phyloP scores from a whole-genome alignment of 2,329 filamentous ascomycete species.

The Fusarium sulawesiense region DNA sequence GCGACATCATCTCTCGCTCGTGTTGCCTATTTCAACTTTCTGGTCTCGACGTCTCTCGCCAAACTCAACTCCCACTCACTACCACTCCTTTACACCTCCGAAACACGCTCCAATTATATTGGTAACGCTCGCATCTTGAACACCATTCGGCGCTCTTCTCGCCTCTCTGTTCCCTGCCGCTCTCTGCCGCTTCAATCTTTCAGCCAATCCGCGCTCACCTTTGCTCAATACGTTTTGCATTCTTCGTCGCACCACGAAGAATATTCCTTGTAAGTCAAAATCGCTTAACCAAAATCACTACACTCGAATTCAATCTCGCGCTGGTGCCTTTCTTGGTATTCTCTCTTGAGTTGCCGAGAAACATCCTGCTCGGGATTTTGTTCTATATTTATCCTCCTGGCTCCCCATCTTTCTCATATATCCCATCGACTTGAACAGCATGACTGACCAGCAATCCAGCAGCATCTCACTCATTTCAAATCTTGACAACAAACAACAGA shows the following conservation, averaged over 20 bases:
- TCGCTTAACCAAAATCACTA: conserved; percentile 44
- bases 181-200: conserved; percentile 25
- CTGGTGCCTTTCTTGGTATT: conserved; percentile 12
- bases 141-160: conserved; percentile 49
- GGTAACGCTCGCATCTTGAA: conserved; percentile 50
- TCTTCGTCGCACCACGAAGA: conserved; percentile 47
- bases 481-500: conserved; percentile 38
- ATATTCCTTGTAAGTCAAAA: conserved; percentile 51
- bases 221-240: conserved; percentile 30
- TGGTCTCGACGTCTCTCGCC: conserved; percentile 50
- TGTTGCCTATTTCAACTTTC: conserved; percentile 49
- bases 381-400: conserved; percentile 3
- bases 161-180: conserved; percentile 36
- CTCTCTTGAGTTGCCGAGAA: conserved; percentile 4
- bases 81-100: conserved; percentile 44
- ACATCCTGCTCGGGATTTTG: background rate
- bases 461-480: conserved; percentile 18
- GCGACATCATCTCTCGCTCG: conserved; percentile 49
- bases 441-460: conserved; percentile 32
- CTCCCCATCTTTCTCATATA: background rate
- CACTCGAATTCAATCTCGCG: conserved; percentile 9
- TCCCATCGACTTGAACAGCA: background rate
- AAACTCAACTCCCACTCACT: conserved; percentile 40
- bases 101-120: conserved; percentile 51
- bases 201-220: conserved; percentile 40